phyloP scores from a whole-genome alignment of 2,329 filamentous ascomycete genomes.

The Davidsoniella australis region DNA sequence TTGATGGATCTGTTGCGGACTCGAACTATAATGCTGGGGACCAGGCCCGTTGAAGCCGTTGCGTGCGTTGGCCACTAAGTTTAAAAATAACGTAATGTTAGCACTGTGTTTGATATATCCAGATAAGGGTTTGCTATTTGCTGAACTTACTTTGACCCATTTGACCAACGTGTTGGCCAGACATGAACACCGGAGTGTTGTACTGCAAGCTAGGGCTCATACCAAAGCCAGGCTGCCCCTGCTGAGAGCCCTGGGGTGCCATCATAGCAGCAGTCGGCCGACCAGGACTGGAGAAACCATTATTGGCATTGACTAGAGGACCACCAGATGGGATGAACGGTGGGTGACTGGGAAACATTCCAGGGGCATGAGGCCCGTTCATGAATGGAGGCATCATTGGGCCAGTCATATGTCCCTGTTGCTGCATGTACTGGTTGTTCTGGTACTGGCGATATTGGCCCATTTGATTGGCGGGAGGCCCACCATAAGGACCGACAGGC shows the following conservation, averaged over 20 bases:
- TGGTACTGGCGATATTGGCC: constrained; percentile 54
- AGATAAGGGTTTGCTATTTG: not conserved
- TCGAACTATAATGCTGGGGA: constrained; percentile 46
- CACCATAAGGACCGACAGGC: constrained; percentile 56
- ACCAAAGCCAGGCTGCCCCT: constrained; percentile 62
- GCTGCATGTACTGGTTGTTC: constrained; percentile 51
- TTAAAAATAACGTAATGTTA: not conserved
- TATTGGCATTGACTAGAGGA: constrained; percentile 39
- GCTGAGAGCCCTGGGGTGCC: constrained; percentile 86
- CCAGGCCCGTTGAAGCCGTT: constrained; percentile 40
- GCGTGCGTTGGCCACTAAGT: constrained; percentile 37
- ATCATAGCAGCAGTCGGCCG: constrained; percentile 72
- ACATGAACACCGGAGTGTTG: constrained; percentile 55
- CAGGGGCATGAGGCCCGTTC: constrained; percentile 59
- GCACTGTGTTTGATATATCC: constrained; percentile 3
- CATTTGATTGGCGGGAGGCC: constrained; percentile 52
- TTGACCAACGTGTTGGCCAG: constrained; percentile 46
- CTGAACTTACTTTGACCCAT: constrained; percentile 51
- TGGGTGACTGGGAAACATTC: constrained; percentile 44
- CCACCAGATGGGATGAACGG: constrained; percentile 47
- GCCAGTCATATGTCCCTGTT: constrained; percentile 52
- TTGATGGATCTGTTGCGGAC: constrained; percentile 48
- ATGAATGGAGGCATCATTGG: constrained; percentile 72
- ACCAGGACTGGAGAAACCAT: constrained; percentile 78
- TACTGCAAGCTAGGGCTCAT: constrained; percentile 63